Conservation (phyloP, 2,329 filamentous ascomycete species). For the Lojkania enalia region DNA sequence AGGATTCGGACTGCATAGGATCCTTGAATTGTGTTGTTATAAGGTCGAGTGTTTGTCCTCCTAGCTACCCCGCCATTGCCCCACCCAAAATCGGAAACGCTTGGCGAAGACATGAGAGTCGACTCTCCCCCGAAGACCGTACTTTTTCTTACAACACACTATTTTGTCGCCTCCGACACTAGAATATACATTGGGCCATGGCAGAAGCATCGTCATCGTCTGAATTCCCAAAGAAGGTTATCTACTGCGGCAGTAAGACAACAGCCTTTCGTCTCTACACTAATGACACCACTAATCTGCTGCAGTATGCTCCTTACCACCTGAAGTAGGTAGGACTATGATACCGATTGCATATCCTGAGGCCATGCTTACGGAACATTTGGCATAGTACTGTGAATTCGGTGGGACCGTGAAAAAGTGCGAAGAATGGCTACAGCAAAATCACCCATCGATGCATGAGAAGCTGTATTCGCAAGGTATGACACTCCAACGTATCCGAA, state of each 20-base stretch:
- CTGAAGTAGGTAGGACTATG: slow-evolving; percentile 61
- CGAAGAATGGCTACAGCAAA: slow-evolving; percentile 87
- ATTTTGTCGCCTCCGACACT: slow-evolving; percentile 1
- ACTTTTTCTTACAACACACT: neutral
- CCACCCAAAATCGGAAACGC: neutral
- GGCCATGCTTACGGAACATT: slow-evolving; percentile 12
- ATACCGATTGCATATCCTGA: neutral
- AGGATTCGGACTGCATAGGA: no score
- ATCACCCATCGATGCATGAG: slow-evolving; percentile 73
- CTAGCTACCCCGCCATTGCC: slow-evolving; percentile 8
- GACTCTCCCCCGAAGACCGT: no score
- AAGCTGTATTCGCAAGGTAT: slow-evolving; percentile 84
- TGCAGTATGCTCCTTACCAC: slow-evolving; percentile 66
- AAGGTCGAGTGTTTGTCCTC: no score
- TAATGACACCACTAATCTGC: slow-evolving; percentile 23
- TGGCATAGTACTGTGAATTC: slow-evolving; percentile 90
- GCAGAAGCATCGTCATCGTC: slow-evolving; percentile 43
- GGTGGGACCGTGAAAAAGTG: slow-evolving; percentile 96
- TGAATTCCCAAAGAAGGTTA: slow-evolving; percentile 54
- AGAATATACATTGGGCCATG: no score
- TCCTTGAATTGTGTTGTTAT: no score
- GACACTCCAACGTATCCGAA: slow-evolving; percentile 17
- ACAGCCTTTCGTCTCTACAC: neutral
- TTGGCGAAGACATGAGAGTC: neutral
- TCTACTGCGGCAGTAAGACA: slow-evolving; percentile 64